phyloP scores from a whole-genome alignment of 805 yeast species.

The Yarrowia sp. region DNA sequence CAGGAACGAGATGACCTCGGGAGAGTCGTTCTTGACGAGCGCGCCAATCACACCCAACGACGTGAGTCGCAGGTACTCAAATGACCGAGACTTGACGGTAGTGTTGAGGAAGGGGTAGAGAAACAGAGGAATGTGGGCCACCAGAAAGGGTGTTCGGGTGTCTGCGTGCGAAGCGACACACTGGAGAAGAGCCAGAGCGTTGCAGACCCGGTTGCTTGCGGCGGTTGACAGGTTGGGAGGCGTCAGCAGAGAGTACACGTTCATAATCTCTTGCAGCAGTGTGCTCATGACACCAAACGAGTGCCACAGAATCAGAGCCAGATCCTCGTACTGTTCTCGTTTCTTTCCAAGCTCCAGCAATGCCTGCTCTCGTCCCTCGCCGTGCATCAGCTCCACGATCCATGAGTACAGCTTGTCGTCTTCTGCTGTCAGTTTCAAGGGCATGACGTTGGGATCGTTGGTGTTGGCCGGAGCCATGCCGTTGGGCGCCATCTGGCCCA shows the following conservation, averaged over 20 bases:
- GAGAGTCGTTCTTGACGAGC: slow-evolving; percentile 89
- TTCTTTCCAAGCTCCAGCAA: slow-evolving; percentile 87
- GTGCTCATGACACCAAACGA: slow-evolving; percentile 96
- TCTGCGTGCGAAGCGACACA: slow-evolving; percentile 96
- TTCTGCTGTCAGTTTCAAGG: slow-evolving; percentile 37
- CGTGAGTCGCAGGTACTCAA: slow-evolving; percentile 88
- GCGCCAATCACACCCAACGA: slow-evolving; percentile 97
- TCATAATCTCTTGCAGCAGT: slow-evolving; percentile 79
- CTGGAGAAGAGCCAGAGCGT: slow-evolving; percentile 89
- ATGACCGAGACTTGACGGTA: slow-evolving; percentile 84
- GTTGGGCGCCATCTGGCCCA: not conserved
- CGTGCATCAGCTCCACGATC: slow-evolving; percentile 86
- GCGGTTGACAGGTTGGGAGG: slow-evolving; percentile 83
- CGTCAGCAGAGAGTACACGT: slow-evolving; percentile 82
- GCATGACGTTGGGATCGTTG: slow-evolving; percentile 14
- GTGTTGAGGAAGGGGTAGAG: slow-evolving; percentile 92
- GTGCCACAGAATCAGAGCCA: slow-evolving; percentile 91
- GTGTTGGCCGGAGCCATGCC: not conserved
- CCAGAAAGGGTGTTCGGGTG: slow-evolving; percentile 77
- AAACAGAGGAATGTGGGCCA: slow-evolving; percentile 89
- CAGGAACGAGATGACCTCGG: slow-evolving; percentile 87
- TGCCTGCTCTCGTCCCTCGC: slow-evolving; percentile 90
- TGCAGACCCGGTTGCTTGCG: slow-evolving; percentile 90
- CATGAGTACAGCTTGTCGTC: slow-evolving; percentile 85
- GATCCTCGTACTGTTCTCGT: slow-evolving; percentile 89